Evolutionary conservation across 1,139 yeast species (phyloP).

Genomic region (Candida sojae): DNA sequence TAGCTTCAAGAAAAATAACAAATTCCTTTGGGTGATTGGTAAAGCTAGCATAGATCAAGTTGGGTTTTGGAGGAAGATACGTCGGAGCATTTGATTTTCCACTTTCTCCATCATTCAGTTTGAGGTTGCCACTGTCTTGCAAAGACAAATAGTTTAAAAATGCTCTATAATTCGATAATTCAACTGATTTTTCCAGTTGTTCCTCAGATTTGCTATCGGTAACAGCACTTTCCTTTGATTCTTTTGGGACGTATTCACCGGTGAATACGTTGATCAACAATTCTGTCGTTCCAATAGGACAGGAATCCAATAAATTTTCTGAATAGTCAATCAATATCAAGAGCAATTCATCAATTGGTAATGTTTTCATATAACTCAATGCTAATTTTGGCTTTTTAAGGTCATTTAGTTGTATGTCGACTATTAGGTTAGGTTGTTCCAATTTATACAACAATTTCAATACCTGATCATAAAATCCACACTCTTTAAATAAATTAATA

Average conservation of each 20-base stretch:
- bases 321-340: conserved; percentile 70
- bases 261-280: conserved; percentile 85
- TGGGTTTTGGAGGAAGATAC: conserved; percentile 89
- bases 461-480: conserved; percentile 70
- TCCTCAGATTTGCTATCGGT: conserved; percentile 11
- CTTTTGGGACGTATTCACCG: conserved; percentile 65
- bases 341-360: conserved; percentile 78
- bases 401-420: conserved; percentile 73
- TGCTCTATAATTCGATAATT: conserved; percentile 68
- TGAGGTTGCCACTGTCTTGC: conserved; percentile 12
- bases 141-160: conserved; percentile 65
- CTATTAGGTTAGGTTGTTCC: conserved; percentile 74
- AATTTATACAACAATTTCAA: conserved; percentile 69
- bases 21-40: conserved; percentile 83
- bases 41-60: conserved; percentile 83
- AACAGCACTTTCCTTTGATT: conserved; percentile 11
- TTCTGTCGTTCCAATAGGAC: conserved; percentile 83
- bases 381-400: conserved; percentile 58
- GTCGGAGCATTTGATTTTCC: conserved; percentile 49
- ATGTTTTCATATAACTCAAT: conserved; percentile 64
- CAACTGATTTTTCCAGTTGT: conserved; percentile 16
- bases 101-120: conserved; percentile 10
- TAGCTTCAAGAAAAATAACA: conserved; percentile 92
- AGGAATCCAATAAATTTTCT: conserved; percentile 59
- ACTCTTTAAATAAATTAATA: conserved; percentile 74